Conservation (phyloP, 192 early-diverging fungal genomes). For the Gamsiella multidivaricata region DNA sequence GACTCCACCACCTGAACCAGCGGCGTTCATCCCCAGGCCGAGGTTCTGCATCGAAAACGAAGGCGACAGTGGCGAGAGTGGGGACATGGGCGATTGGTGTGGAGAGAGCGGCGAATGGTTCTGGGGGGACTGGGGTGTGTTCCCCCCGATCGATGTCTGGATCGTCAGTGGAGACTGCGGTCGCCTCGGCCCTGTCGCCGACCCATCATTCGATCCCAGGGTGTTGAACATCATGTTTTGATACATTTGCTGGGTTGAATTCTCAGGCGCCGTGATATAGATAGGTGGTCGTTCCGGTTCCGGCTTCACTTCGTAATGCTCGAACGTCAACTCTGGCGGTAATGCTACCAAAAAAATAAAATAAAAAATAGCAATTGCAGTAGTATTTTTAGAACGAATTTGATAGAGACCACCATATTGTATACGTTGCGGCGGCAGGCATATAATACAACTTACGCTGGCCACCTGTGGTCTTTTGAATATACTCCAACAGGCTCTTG, state of each 20-base stretch:
- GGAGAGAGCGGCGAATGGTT: slow-evolving; percentile 52
- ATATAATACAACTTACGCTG: slow-evolving; percentile 40
- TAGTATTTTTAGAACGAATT: no score
- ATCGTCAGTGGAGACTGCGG: slow-evolving; percentile 54
- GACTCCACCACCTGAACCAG: no score
- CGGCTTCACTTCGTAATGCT: slow-evolving; percentile 56
- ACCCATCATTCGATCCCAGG: slow-evolving; percentile 17
- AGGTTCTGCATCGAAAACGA: slow-evolving; percentile 47
- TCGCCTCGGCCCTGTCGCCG: slow-evolving; percentile 28
- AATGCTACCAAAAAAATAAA: slow-evolving; percentile 17
- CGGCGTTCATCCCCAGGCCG: slow-evolving; percentile 39
- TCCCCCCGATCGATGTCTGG: slow-evolving; percentile 46
- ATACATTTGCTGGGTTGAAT: slow-evolving; percentile 45
- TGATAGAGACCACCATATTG: no score
- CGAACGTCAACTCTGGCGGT: slow-evolving; percentile 58
- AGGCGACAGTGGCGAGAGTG: slow-evolving; percentile 35
- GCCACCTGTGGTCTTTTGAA: slow-evolving; percentile 58
- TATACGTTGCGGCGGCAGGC: no score
- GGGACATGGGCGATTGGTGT: slow-evolving; percentile 44
- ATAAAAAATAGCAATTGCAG: background rate
- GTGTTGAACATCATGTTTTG: slow-evolving; percentile 47
- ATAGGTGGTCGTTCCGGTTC: slow-evolving; percentile 62
- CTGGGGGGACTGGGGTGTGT: slow-evolving; percentile 35
- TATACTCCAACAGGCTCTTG: slow-evolving; percentile 71
- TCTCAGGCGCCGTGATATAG: slow-evolving; percentile 68